Evolutionary conservation across 1,139 yeast species (phyloP), one percentile per base, ranked within the genome.

Genomic region (Kluyveromyces sp.): DNA sequence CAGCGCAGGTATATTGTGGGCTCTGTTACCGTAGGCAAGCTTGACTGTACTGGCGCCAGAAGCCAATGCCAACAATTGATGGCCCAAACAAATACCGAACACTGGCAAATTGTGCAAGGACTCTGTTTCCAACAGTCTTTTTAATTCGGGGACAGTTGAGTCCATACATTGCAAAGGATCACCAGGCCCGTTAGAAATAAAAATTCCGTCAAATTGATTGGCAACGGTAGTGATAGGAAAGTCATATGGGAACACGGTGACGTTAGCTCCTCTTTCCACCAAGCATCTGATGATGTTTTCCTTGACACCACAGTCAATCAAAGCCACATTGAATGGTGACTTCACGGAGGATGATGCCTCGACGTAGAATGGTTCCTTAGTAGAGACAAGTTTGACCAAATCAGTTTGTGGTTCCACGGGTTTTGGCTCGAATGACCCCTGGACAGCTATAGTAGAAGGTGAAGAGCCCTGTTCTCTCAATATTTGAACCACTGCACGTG

Each of bases 181-280:
- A 60, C 98, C 98, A 40, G 98, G 98, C 42, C 98, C 98, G 64
- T 92, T 92, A 41, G 96, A 86, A 55, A 92, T 80, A 70, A 92
- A 92, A 45, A 92, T 69, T 58, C 97, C 98, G 62, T 92, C 98
- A 61, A 88, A 92, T 66, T 84, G 85, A 65, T 78, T 78, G 47
- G 96, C 96, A 55, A 89, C 80, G 62, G 86, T 83, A 62, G 89
- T 89, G 54, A 92, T 78, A 52, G 95, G 95, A 66, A 86, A 89
- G 68, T 92, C 85, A 67, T 84, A 89, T 44, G 98, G 98, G 77
- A 92, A 84, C 28, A 92, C 97, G 2, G 97, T 92, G 56, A 89
- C 80, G 22, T 94, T 83, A 31, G 96, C 96, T 50, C 97, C 98
- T 68, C 98, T 83, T 55, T 86, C 76, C 29, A 85, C 97, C 46